phyloP scores from a whole-genome alignment of 306 rosid species.

The Oemleria cerasiformis region DNA sequence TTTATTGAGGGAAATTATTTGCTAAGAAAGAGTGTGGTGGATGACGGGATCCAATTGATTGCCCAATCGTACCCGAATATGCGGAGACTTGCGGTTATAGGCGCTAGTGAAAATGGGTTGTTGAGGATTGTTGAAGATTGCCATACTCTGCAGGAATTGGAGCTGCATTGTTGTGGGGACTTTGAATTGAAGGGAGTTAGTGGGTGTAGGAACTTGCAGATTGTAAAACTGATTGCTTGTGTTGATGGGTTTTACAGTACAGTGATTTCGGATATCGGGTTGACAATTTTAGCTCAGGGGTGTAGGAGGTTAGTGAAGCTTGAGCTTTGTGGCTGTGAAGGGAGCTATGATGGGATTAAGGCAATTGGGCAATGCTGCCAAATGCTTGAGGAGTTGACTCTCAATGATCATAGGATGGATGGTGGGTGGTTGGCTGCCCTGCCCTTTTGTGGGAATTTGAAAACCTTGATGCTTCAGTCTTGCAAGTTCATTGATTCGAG shows the following conservation, averaged over 20 bases:
- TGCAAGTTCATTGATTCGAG: constrained; percentile 57
- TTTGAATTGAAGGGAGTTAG: constrained; percentile 42
- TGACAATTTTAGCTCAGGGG: constrained; percentile 83
- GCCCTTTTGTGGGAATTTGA: constrained; percentile 69
- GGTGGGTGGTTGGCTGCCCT: constrained; percentile 83
- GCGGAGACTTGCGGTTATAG: constrained; percentile 51
- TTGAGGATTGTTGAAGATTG: constrained; percentile 69
- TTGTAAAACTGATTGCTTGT: constrained; percentile 51
- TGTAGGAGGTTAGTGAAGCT: constrained; percentile 78
- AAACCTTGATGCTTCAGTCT: constrained; percentile 60
- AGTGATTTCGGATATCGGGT: constrained; percentile 64
- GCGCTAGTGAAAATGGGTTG: constrained; percentile 71
- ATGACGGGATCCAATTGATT: constrained; percentile 49
- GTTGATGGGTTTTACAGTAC: constrained; percentile 56
- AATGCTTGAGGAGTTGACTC: constrained; percentile 79
- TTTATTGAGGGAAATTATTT: constrained; percentile 46
- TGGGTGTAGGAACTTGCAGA: constrained; percentile 63
- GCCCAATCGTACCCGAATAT: constrained; percentile 57
- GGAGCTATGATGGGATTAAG: constrained; percentile 83
- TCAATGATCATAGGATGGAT: constrained; percentile 78
- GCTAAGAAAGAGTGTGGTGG: constrained; percentile 50
- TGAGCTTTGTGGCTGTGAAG: constrained; percentile 83
- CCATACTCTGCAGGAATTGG: constrained; percentile 69
- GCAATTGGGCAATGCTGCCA: constrained; percentile 85
- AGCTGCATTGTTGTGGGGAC: constrained; percentile 67